These are phyloP conservation scores for Plasmodium gaboni DNA, from an alignment of 169 alveolate species.

Conservation along the genomic window DNA sequence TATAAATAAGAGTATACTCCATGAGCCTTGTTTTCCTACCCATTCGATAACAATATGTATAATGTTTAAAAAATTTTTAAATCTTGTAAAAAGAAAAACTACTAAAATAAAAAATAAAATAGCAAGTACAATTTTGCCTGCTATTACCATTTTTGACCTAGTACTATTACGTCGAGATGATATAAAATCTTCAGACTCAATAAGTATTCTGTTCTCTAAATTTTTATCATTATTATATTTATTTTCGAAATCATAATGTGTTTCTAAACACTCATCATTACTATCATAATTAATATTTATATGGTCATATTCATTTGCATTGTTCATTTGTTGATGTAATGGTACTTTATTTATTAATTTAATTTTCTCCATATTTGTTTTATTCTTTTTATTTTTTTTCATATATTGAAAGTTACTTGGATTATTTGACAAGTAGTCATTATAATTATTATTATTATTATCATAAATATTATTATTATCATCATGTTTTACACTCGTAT, in stretches of 20 bases:
- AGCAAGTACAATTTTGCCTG: conserved; percentile 14
- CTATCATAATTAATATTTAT: conserved; percentile 4
- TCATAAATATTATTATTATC: not conserved
- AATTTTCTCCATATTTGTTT: conserved; percentile 26
- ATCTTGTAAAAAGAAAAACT: conserved; percentile 33
- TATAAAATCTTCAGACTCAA: conserved; percentile 32
- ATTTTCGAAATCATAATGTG: conserved; percentile 65
- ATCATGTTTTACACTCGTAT: conserved; percentile 8
- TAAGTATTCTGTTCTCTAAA: conserved; percentile 27
- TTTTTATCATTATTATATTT: conserved; percentile 51
- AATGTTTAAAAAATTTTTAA: conserved; percentile 35
- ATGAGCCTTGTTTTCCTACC: conserved; percentile 76
- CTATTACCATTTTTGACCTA: conserved; percentile 29
- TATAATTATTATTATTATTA: conserved; percentile 5
- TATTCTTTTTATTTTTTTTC: conserved; percentile 19
- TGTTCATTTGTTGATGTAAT: not conserved
- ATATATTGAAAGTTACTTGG: conserved; percentile 11
- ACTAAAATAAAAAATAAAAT: conserved; percentile 19
- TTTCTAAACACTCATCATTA: conserved; percentile 45
- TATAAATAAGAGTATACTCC: conserved; percentile 72
- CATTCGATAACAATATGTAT: conserved; percentile 53
- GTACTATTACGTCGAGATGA: conserved; percentile 11
- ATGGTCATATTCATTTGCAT: conserved; percentile 7
- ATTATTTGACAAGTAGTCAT: conserved; percentile 8
- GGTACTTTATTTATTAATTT: conserved; percentile 34